Evolutionary conservation across 768 basidiomycete species (phyloP), one percentile per base, ranked within the genome.

Genomic region (Macrocybe gigantea): DNA sequence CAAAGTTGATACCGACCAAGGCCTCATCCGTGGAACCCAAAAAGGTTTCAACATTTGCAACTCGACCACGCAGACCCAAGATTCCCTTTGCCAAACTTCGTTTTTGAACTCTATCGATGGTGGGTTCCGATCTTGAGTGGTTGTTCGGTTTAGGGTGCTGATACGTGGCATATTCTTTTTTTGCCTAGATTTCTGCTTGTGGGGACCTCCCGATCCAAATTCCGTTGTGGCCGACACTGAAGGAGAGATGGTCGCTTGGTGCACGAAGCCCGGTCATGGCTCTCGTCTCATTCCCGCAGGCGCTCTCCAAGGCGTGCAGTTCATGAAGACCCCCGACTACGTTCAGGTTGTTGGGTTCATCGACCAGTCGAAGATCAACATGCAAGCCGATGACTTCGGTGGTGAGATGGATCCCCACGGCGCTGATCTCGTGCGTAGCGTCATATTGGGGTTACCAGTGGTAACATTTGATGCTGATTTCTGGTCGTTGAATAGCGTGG

Each of bases 351-450:
- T 72, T 32, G 86, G 82, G 3, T 74, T 68, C 62, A 63, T 80
- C 49, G 66, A 86, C 60, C 86, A 88, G 62, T 64, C 64, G 2
- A 53, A 60, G 43, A 56, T 88, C 54, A 70, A 83, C 65, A 52
- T 88, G 14, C 48, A 59, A 1, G 6, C 55, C 0, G 59, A 50
- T 12, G 86, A 88, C 56, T 72, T 52, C 32, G 86, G 87, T 55
- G 86, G 86, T 38, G 86, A 88, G 62, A 73, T 85, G 38, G 82
- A 87, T 59, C 76, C 82, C 13, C 79, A 82, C 52, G 85, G 83
- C 43, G 82, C 83, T 39, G 66, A 67, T 49, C 57, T 66, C 38
- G 49, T 53, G 11, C 49, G 42, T 45, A 2, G 34, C 37, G 30
- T 47, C 12, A 8, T 34, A 6, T 29, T 33, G 2, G 13, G 43